Evolutionary conservation across 352 stramenopile genomes (phyloP), one percentile per base, ranked within the genome.

Genomic region (Phytopythium litorale): DNA sequence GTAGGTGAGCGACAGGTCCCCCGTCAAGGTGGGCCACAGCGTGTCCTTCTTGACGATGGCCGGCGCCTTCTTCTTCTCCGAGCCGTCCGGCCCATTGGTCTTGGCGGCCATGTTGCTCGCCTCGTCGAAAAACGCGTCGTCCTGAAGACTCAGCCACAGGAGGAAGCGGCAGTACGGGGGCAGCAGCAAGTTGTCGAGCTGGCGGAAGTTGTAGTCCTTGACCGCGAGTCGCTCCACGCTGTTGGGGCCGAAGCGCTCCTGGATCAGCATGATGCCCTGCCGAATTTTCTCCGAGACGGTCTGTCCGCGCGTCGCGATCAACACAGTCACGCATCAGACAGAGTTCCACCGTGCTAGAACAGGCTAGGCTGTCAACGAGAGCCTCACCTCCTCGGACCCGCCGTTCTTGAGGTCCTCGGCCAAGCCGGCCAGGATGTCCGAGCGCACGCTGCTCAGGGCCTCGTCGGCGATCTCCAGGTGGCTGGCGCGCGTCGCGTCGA

Each of bases 171-270:
- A 93, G 71, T 96, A 96, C n/a, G 87, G 87, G 58, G 87, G 87
- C 12, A 96, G 61, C 30, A 96, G 57, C 54, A 94, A 48, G 59
- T 92, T 94, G 59, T 94, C 84, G 1, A 96, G 82, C 62, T 94
- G 85, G 13, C 84, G 86, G 53, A 96, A 96, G 68, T 96, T 92
- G 72, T 94, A 96, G 62, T 96, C 86, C 60, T 94, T 92, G 13
- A 96, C 81, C 19, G 85, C 86, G 25, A 84, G 69, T n/a, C 87
- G 82, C 70, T 96, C 83, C 48, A 92, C 72, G 68, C 84, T 90
- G 71, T 94, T 93, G 16, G 87, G 87, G 4, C 87, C 87, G 63
- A 91, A 96, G 0, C 85, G 81, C 63, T 92, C 81, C 45, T 91
- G 84, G 61, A 94, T 87, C 42, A 92, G 66, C 63, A 85, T 76